These are phyloP conservation scores for Aspergillus nanangensis DNA, from an alignment of 495 filamentous ascomycete genomes.

Conservation along the genomic window DNA sequence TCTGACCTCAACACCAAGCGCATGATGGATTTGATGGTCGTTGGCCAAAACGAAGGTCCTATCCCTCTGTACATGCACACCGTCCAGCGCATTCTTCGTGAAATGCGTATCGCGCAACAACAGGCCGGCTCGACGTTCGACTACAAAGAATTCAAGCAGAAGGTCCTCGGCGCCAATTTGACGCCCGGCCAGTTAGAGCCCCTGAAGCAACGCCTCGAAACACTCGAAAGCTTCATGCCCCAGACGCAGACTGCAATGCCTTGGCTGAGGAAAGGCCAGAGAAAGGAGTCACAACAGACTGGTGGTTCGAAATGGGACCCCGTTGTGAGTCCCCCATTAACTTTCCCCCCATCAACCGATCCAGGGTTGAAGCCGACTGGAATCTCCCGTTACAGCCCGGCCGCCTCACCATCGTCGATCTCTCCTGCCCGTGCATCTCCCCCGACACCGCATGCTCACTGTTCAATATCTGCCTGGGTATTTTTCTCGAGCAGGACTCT, in stretches of 20 bases:
- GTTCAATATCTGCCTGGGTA: slow-evolving; percentile 61
- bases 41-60: slow-evolving; percentile 35
- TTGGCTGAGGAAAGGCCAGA: background rate
- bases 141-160: slow-evolving; percentile 47
- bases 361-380: too few relatives aligned
- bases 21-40: slow-evolving; percentile 67
- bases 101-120: slow-evolving; percentile 50
- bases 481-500: slow-evolving; percentile 53
- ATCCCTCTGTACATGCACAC: slow-evolving; percentile 61
- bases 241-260: slow-evolving; percentile 10
- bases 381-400: slow-evolving; percentile 43
- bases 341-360: background rate
- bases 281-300: background rate
- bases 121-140: slow-evolving; percentile 35
- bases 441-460: slow-evolving; percentile 61
- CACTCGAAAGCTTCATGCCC: slow-evolving; percentile 54
- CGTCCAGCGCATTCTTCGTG: slow-evolving; percentile 53
- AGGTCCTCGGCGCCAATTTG: slow-evolving; percentile 30
- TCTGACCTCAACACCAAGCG: slow-evolving; percentile 56
- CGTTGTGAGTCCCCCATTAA: background rate
- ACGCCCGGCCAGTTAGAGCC: slow-evolving; percentile 42
- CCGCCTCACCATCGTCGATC: slow-evolving; percentile 67
- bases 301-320: slow-evolving; percentile 7
- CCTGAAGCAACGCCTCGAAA: slow-evolving; percentile 52
- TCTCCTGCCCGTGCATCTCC: slow-evolving; percentile 68